phyloP scores from a whole-genome alignment of 106 monocot genomes.

The Dioscorea zingiberensis region DNA sequence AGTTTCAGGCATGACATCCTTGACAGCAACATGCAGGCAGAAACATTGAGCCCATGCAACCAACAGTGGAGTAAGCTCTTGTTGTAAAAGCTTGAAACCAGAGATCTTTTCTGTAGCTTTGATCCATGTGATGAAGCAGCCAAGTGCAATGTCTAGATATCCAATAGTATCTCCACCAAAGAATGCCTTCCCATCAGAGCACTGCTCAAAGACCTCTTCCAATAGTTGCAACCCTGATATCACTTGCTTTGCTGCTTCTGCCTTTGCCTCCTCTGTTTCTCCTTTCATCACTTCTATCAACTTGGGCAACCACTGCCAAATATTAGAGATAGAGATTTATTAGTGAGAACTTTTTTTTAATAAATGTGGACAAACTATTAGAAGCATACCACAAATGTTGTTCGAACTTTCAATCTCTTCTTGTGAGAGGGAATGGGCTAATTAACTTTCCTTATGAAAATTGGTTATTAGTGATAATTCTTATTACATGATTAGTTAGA shows the following conservation, averaged over 20 bases:
- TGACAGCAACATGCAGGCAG: background rate
- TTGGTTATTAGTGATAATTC: too few relatives aligned
- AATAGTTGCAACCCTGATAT: background rate
- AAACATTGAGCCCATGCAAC: background rate
- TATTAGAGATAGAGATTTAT: background rate
- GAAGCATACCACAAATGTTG: too few relatives aligned
- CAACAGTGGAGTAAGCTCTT: background rate
- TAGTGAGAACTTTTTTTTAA: too few relatives aligned
- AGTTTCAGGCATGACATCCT: background rate
- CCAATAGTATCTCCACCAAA: constrained; percentile 3
- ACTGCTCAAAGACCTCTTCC: constrained; percentile 8
- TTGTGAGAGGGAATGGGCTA: too few relatives aligned
- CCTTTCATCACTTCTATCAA: background rate
- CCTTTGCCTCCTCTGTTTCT: background rate
- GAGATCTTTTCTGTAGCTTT: background rate
- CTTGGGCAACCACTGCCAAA: background rate
- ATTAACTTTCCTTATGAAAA: too few relatives aligned
- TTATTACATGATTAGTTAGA: too few relatives aligned
- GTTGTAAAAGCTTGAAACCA: background rate
- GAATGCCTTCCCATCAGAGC: constrained; percentile 4
- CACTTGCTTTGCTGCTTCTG: background rate
- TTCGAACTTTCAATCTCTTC: too few relatives aligned
- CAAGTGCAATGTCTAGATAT: constrained; percentile 2
- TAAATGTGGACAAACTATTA: too few relatives aligned
- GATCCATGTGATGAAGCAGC: background rate